Conservation (phyloP, 208 protist species). For the Trypanosoma lewisi region DNA sequence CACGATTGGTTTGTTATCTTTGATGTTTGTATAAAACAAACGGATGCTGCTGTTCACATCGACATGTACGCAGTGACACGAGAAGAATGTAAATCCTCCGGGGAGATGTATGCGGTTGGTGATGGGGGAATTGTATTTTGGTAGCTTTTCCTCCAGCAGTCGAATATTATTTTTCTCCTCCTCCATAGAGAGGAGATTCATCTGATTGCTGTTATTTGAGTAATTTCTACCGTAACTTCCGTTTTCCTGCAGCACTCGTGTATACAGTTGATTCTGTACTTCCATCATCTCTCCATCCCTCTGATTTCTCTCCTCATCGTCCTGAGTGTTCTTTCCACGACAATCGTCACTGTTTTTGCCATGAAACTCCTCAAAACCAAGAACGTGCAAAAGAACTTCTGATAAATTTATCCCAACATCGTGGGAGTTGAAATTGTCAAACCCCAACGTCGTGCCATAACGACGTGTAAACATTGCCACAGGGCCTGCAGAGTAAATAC, state of each 20-base stretch:
- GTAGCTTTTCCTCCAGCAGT: constrained; percentile 32
- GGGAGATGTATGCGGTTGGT: no score
- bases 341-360: constrained; percentile 26
- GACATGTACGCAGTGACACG: constrained; percentile 45
- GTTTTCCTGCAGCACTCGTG: constrained; percentile 45
- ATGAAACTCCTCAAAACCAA: constrained; percentile 84
- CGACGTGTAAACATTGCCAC: constrained; percentile 92
- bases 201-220: background rate
- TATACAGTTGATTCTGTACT: constrained; percentile 28
- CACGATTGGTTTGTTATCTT: constrained; percentile 34
- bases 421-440: constrained; percentile 82
- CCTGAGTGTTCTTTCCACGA: background rate
- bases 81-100: no score
- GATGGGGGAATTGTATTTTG: constrained; percentile 47
- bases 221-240: constrained; percentile 27
- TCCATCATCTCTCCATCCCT: constrained; percentile 24
- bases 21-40: constrained; percentile 45
- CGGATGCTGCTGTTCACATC: constrained; percentile 35
- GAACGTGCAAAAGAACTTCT: constrained; percentile 62
- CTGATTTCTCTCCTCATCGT: no score
- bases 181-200: background rate
- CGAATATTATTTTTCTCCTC: background rate
- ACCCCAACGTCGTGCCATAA: constrained; percentile 78
- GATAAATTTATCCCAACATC: constrained; percentile 83
- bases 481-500: constrained; percentile 85